These are phyloP conservation scores for Spathaspora boniae DNA, from an alignment of 805 yeast species.

Conservation along the genomic window DNA sequence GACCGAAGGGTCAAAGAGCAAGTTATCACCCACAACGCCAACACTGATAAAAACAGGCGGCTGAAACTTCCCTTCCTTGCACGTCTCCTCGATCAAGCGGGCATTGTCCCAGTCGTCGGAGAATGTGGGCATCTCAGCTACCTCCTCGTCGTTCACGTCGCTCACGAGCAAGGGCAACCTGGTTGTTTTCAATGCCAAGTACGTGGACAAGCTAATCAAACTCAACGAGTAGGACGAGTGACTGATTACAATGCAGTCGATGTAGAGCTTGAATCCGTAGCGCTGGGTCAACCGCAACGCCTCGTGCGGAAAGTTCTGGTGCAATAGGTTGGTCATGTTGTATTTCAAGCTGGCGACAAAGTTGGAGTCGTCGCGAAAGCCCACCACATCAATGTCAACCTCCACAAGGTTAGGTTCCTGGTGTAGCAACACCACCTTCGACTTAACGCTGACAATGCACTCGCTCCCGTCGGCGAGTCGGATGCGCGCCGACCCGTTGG, in stretches of 20 bases:
- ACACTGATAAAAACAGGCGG: conserved; percentile 78
- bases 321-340: conserved; percentile 51
- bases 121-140: conserved; percentile 87
- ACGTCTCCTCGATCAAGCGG: conserved; percentile 20
- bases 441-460: conserved; percentile 86
- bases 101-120: conserved; percentile 81
- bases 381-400: conserved; percentile 79
- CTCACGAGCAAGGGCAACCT: conserved; percentile 70
- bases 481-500: conserved; percentile 90
- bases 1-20: conserved; percentile 80
- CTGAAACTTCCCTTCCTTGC: conserved; percentile 33
- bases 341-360: conserved; percentile 62
- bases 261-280: conserved; percentile 70
- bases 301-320: conserved; percentile 49
- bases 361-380: conserved; percentile 75
- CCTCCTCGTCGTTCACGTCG: conserved; percentile 63
- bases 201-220: conserved; percentile 73
- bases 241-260: conserved; percentile 78
- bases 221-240: conserved; percentile 79
- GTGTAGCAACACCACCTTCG: conserved; percentile 56
- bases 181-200: conserved; percentile 78
- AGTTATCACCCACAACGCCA: conserved; percentile 68
- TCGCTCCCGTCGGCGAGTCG: conserved; percentile 88
- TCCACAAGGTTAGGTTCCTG: conserved; percentile 52
- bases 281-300: conserved; percentile 63